These are phyloP conservation scores for Dorcoceras hygrometricum DNA, from an alignment of 257 asterid species.

Conservation along the genomic window DNA sequence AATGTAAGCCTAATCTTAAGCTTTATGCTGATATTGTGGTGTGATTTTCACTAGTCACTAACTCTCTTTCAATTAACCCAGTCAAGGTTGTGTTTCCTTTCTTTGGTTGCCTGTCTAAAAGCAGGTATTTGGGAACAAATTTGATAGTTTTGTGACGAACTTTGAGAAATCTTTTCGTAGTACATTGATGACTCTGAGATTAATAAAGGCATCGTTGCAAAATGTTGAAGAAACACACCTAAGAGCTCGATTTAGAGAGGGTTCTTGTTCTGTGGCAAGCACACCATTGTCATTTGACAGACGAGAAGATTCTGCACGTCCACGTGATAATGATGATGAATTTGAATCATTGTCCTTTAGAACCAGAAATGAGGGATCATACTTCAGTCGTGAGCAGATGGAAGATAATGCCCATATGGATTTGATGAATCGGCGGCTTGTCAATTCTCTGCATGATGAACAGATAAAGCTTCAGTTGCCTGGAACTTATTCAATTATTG, in stretches of 20 bases:
- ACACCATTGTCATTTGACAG: conserved; percentile 22
- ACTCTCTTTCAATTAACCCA: background rate
- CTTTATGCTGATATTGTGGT: conserved; percentile 21
- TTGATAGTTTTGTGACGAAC: conserved; percentile 37
- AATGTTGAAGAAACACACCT: conserved; percentile 29
- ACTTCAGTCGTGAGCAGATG: conserved; percentile 29
- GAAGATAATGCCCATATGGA: conserved; percentile 25
- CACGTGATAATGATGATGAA: background rate
- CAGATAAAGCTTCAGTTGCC: conserved; percentile 37
- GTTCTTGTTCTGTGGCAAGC: conserved; percentile 35
- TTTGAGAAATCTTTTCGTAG: conserved; percentile 50
- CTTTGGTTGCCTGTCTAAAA: conserved; percentile 30
- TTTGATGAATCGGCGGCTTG: conserved; percentile 44
- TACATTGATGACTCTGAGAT: conserved; percentile 55
- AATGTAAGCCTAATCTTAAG: conserved; percentile 39
- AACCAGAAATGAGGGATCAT: conserved; percentile 21
- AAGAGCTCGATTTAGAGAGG: conserved; percentile 24
- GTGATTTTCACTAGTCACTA: conserved; percentile 7
- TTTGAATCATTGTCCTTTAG: conserved; percentile 11
- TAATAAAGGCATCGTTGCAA: conserved; percentile 48
- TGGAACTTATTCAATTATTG: conserved; percentile 33
- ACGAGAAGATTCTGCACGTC: conserved; percentile 17
- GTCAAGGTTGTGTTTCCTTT: conserved; percentile 15
- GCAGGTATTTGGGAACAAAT: conserved; percentile 55
- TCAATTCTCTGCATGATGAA: conserved; percentile 35